These are phyloP conservation scores for Plenodomus biglobosus DNA, from an alignment of 2,329 filamentous ascomycete genomes.

Conservation along the genomic window DNA sequence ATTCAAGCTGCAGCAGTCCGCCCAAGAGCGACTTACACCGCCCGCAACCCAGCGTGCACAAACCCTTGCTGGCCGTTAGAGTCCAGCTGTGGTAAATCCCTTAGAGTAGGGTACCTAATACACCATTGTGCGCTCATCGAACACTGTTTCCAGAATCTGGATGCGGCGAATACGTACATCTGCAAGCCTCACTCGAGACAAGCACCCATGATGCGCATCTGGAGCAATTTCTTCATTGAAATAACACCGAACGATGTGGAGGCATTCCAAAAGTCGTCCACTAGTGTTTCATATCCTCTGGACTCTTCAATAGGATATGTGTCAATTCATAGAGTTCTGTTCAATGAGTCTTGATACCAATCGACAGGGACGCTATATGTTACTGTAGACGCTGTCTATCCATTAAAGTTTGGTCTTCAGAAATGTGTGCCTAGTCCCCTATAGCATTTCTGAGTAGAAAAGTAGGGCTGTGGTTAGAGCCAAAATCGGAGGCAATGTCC, in stretches of 20 bases:
- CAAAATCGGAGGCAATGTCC: slow-evolving; percentile 43
- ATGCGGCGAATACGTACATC: background rate
- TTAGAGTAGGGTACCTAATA: slow-evolving; percentile 12
- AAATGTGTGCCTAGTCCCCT: slow-evolving; percentile 19
- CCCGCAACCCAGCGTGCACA: slow-evolving; percentile 39
- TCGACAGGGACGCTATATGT: slow-evolving; percentile 29
- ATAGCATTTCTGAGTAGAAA: slow-evolving; percentile 19
- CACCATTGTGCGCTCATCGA: too few relatives aligned
- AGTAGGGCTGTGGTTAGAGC: slow-evolving; percentile 29
- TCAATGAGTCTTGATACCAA: slow-evolving; percentile 34
- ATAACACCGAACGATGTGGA: slow-evolving; percentile 20
- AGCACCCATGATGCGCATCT: slow-evolving; percentile 45
- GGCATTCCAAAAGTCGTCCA: slow-evolving; percentile 21
- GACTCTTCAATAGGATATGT: slow-evolving; percentile 30
- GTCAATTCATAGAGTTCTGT: slow-evolving; percentile 27
- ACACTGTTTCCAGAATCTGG: too few relatives aligned
- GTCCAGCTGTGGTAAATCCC: slow-evolving; percentile 32
- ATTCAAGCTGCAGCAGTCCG: background rate
- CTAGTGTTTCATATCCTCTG: slow-evolving; percentile 17
- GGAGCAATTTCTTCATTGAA: slow-evolving; percentile 14
- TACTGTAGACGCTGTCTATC: too few relatives aligned
- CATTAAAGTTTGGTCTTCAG: slow-evolving; percentile 23
- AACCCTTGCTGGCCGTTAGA: slow-evolving; percentile 24
- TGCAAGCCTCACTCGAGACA: slow-evolving; percentile 50
- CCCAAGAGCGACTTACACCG: slow-evolving; percentile 14